These are phyloP conservation scores for Tuber microsphaerosporum DNA, from an alignment of 495 filamentous ascomycete genomes.

Conservation along the genomic window DNA sequence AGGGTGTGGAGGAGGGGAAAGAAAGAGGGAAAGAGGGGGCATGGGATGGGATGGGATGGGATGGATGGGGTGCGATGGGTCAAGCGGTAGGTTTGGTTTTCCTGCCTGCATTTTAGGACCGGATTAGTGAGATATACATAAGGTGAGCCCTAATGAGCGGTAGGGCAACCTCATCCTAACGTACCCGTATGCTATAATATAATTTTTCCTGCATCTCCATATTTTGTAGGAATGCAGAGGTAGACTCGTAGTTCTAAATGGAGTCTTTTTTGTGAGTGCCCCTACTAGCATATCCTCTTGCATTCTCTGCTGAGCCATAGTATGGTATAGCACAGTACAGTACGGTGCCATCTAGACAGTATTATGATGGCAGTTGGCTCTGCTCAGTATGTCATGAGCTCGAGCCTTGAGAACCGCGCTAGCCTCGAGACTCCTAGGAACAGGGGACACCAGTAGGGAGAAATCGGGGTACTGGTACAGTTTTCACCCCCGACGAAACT, in stretches of 20 bases:
- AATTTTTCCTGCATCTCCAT: not conserved
- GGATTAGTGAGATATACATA: not conserved
- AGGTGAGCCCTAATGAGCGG: not conserved
- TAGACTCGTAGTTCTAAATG: not conserved
- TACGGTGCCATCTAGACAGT: not conserved
- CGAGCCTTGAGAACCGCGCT: no score
- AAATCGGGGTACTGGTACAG: no score
- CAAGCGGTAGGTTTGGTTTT: not conserved
- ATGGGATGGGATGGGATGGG: not conserved
- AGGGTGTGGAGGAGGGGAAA: not conserved
- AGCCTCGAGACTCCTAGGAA: no score
- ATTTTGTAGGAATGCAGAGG: not conserved
- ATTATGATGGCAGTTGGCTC: not conserved
- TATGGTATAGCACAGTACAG: not conserved
- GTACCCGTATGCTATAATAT: not conserved
- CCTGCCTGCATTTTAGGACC: not conserved
- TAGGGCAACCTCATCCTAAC: not conserved
- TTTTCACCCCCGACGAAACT: no score
- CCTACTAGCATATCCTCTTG: not conserved
- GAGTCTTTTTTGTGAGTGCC: not conserved
- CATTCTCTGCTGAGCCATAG: not conserved
- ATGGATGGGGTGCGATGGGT: not conserved
- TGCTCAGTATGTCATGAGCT: not conserved
- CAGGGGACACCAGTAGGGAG: no score
- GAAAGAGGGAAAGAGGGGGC: not conserved